Base-by-base conservation (phyloP, 169 alveolate species). In the Eimeria necatrix region DNA sequence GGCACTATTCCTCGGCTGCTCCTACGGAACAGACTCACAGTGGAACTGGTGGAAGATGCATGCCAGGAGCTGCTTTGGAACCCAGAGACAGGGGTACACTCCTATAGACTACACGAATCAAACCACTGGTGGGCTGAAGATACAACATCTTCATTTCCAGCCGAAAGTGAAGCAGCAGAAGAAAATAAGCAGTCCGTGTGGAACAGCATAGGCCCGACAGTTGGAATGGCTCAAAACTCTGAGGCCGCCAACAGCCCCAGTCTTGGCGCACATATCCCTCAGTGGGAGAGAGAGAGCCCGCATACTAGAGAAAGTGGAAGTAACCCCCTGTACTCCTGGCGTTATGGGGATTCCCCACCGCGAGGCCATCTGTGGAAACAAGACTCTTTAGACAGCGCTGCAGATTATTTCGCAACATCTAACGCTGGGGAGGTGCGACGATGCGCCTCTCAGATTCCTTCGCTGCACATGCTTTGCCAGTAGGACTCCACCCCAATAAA, bases 111-210 rank as follows among this genome's bases (percentile, higher is more conserved):
- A 8, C 52, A 81, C 73, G 90, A 81, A 24, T 16, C 90, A n/a
- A 81, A 81, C 41, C 90, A 81, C 56, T 81, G 90, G 90, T 81
- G 90, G 90, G 90, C 90, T 53, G 90, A 81, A 32, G 12, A 48
- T 5, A 24, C 20, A 18, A 24, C 22, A 49, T 20, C 89, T 3
- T 49, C 73, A 4, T 22, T 22, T 22, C 51, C 24, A 51, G 7
- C 8, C 24, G 32, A 48, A 24, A 41, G 59, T 22, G 90, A 10
- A 6, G 8, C 24, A 16, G 56, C 24, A 6, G 20, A 9, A 22
- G 90, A 26, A 26, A 56, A 12, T 48, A 6, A 4, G 8, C 51
- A 32, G 8, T 52, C 56, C 7, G 4, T 8, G 70, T 53, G 12
- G 90, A 56, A 51, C 26, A 22, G 8, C 18, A 24, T 22, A 2